phyloP scores from a whole-genome alignment of 305 asterid species.

The Caryopteris hybrid region DNA sequence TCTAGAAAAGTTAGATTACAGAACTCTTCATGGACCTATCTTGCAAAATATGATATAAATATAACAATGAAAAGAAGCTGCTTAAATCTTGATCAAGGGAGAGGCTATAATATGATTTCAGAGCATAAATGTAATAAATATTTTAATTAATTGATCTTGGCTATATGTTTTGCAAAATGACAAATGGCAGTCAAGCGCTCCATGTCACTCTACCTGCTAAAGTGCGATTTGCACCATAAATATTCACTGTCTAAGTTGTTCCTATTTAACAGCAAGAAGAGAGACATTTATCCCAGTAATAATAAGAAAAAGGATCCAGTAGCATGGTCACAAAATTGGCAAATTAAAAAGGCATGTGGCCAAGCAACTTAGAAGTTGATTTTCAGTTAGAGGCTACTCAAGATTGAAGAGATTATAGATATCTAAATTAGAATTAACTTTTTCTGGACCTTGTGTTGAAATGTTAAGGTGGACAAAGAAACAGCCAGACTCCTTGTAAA shows the following conservation, averaged over 20 bases:
- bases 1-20: slow-evolving; percentile 12
- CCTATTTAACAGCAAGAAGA: neutral
- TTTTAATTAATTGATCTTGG: neutral
- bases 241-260: neutral
- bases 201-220: neutral
- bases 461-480: neutral
- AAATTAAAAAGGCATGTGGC: neutral
- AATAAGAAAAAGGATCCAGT: neutral
- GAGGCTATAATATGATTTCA: neutral
- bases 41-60: slow-evolving; percentile 13
- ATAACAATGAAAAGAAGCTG: neutral
- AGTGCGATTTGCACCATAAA: neutral
- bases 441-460: neutral
- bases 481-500: neutral
- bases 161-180: neutral
- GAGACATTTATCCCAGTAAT: neutral
- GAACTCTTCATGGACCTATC: slow-evolving; percentile 8
- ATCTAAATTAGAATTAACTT: neutral
- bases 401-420: neutral
- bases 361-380: neutral
- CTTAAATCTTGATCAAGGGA: neutral
- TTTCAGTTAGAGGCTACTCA: neutral
- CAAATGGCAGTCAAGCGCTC: neutral
- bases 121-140: neutral
- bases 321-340: neutral